Evolutionary conservation across 352 stramenopile species (phyloP).

Genomic region (Globisporangium polare): DNA sequence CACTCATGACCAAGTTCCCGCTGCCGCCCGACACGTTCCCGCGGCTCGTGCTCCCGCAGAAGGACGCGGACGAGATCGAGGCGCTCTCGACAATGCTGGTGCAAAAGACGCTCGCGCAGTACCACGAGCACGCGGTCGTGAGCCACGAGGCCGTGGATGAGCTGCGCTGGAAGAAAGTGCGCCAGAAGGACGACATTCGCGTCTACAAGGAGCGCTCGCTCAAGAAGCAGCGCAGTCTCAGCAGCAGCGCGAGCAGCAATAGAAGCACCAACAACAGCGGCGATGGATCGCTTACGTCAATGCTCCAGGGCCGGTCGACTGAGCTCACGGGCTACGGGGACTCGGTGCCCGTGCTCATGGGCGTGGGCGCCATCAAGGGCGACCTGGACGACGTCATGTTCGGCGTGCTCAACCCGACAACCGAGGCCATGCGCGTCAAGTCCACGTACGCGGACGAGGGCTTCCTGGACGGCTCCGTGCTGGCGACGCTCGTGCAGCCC

Average conservation of each 20-base stretch:
- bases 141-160: neutral
- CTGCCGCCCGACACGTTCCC: neutral
- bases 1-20: neutral
- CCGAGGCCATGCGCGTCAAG: slow-evolving; percentile 7
- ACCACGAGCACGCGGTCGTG: slow-evolving; percentile 5
- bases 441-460: neutral
- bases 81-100: neutral
- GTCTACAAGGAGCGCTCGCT: neutral
- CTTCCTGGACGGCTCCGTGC: neutral
- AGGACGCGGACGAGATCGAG: neutral
- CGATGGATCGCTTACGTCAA: neutral
- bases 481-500: neutral
- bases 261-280: too few relatives aligned
- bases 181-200: neutral
- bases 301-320: neutral
- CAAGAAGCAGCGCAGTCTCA: neutral
- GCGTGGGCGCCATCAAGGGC: neutral
- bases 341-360: slow-evolving; percentile 1
- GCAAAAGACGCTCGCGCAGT: neutral
- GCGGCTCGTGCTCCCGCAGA: neutral
- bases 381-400: slow-evolving; percentile 11
- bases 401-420: slow-evolving; percentile 8
- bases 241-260: too few relatives aligned
- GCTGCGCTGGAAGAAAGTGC: neutral
- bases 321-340: neutral